These are phyloP conservation scores for Clavariopsis aquatica DNA, from an alignment of 495 filamentous ascomycete species.

Conservation along the genomic window DNA sequence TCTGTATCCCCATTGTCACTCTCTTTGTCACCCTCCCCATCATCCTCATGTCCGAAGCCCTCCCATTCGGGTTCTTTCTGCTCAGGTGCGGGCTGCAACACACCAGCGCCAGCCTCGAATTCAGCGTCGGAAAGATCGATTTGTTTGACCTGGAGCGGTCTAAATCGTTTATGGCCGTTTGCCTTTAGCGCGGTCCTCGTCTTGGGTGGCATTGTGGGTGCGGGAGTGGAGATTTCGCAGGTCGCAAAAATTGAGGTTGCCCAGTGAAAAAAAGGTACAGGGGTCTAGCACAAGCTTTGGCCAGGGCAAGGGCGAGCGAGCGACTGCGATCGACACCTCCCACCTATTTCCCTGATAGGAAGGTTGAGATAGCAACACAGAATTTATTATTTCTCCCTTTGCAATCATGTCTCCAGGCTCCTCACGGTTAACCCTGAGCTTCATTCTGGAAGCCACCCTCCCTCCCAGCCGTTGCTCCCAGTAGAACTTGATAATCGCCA, in stretches of 20 bases:
- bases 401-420: not conserved
- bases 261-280: constrained; percentile 26
- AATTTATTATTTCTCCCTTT: not conserved
- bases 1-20: constrained; percentile 14
- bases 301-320: constrained; percentile 1
- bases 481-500: constrained; percentile 16
- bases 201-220: constrained; percentile 18
- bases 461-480: constrained; percentile 19
- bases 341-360: not conserved
- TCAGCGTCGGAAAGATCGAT: not conserved
- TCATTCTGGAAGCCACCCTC: constrained; percentile 15
- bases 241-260: constrained; percentile 4
- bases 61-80: constrained; percentile 16
- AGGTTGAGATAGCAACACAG: not conserved
- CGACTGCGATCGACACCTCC: constrained; percentile 4
- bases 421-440: not conserved
- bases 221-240: not conserved
- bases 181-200: constrained; percentile 5
- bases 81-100: constrained; percentile 2
- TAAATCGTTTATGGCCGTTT: not conserved
- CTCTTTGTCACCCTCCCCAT: constrained; percentile 14
- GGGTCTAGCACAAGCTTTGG: constrained; percentile 19
- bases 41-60: constrained; percentile 23
- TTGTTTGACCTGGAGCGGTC: not conserved
- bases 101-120: not conserved